Percentiles rank a stretch among this genome's conserved stretches.
Conservation (phyloP, 352 stramenopile species). For the Blastocystis hominis region DNA sequence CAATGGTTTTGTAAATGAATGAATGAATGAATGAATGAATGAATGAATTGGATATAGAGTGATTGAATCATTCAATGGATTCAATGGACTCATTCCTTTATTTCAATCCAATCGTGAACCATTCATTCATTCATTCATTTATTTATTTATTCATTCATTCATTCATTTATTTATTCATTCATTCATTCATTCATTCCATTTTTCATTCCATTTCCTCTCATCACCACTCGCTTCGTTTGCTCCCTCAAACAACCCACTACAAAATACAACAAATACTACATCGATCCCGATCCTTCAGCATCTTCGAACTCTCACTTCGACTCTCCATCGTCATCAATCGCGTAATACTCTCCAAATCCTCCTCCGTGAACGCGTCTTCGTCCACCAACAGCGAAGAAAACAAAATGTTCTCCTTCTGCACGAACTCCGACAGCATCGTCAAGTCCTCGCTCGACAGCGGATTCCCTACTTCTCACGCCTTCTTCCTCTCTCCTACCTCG, state of each 20-base stretch:
- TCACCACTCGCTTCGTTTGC: too few relatives aligned
- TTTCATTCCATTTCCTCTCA: background rate
- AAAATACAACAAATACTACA: background rate
- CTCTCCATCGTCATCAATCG: background rate
- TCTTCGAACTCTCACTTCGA: background rate
- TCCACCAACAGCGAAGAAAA: background rate
- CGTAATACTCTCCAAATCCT: background rate
- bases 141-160: background rate
- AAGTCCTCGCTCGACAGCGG: background rate
- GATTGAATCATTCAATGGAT: too few relatives aligned
- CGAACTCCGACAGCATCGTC: background rate
- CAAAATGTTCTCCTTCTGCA: background rate
- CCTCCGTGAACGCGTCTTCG: background rate
- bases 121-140: background rate
- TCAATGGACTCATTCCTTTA: too few relatives aligned
- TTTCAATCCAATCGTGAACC: too few relatives aligned
- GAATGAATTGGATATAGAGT: too few relatives aligned
- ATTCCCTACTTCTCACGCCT: background rate
- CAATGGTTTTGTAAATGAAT: too few relatives aligned
- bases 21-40: too few relatives aligned
- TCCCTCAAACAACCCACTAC: background rate
- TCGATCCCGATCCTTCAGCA: background rate
- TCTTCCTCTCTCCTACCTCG: background rate
- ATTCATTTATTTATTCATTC: too few relatives aligned
- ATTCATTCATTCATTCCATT: background rate